Conservation (phyloP, 2,329 filamentous ascomycete genomes). For the Trichoderma asperellum region DNA sequence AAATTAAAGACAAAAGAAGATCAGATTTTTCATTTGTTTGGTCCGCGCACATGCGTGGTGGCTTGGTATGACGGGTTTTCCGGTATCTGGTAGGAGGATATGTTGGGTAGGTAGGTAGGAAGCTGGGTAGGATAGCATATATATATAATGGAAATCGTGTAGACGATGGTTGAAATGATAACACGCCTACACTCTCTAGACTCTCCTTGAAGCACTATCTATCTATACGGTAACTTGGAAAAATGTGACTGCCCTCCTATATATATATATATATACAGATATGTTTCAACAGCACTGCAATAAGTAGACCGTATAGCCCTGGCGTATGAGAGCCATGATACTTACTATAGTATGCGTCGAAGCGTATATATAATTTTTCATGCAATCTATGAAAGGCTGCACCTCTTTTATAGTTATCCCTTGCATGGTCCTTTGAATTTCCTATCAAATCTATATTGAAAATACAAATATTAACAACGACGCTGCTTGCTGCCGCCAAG, state of each 20-base stretch:
- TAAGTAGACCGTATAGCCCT: too few relatives aligned
- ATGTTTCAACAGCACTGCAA: background rate
- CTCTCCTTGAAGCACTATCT: background rate
- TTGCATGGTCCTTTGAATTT: background rate
- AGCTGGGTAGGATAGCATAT: slow-evolving; percentile 20
- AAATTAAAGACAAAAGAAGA: background rate
- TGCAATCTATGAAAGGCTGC: too few relatives aligned
- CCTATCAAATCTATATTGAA: slow-evolving; percentile 4
- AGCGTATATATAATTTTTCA: too few relatives aligned
- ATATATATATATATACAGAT: too few relatives aligned
- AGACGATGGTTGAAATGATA: background rate
- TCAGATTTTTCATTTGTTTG: slow-evolving; percentile 9
- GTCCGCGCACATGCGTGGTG: slow-evolving; percentile 12
- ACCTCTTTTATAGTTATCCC: background rate
- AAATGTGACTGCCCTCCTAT: background rate
- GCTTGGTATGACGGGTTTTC: slow-evolving; percentile 6
- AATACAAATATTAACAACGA: background rate
- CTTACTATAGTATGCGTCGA: too few relatives aligned
- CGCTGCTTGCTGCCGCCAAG: slow-evolving; percentile 1
- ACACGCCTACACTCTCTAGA: too few relatives aligned
- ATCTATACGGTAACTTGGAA: background rate
- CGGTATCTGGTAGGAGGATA: slow-evolving; percentile 2
- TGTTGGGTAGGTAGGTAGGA: slow-evolving; percentile 24
- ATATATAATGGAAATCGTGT: slow-evolving; percentile 10
- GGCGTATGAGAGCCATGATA: too few relatives aligned